Base-by-base conservation (phyloP, 192 early-diverging fungal species). In the Podila epicladia region DNA sequence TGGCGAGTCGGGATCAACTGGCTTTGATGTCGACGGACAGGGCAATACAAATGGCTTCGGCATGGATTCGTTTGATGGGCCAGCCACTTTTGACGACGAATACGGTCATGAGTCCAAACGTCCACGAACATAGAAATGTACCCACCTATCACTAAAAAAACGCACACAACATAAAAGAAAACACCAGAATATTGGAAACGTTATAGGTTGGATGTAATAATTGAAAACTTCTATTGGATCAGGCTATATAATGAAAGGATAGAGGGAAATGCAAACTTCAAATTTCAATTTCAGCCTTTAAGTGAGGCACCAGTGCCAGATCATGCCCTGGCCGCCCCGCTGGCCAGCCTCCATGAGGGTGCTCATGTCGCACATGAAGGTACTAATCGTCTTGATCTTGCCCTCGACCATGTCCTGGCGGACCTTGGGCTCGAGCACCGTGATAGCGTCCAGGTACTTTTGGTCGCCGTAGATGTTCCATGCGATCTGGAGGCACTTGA, bases 401-500 rank as follows among this genome's bases (percentile, higher is more conserved):
- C 72, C 68, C 15, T 49, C 64, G 26, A 51, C 75, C 72, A 78
- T 76, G 35, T 71, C 67, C 29, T 55, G 45, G 60, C 66, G 70
- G 13, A 78, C 41, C 61, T 58, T 51, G 33, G 82, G 82, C 65
- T 74, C 73, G 4, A 89, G 50, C 31, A 55, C 12, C 17, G 69
- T 58, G 22, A 76, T 82, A 2, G 80, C 80, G 0, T 77, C 64
- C 12, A 85, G 17, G 58, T 89, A 89, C 61, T 74, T 74, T 58
- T 71, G 64, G 38, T 84, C 86, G 19, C 85, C 83, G 55, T 83
- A 91, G 12, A 86, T 80, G 41, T 85, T 74, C 64, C 76, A 85
- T 2, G 88, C 87, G 53, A 87, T 83, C 72, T 89, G 79, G 26
- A 86, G 75, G 41, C 87, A 51, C 67, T 85, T 75, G 17, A 86